These are phyloP conservation scores for Spongiforma sp. DNA, from an alignment of 1,284 basidiomycete species.

Conservation along the genomic window DNA sequence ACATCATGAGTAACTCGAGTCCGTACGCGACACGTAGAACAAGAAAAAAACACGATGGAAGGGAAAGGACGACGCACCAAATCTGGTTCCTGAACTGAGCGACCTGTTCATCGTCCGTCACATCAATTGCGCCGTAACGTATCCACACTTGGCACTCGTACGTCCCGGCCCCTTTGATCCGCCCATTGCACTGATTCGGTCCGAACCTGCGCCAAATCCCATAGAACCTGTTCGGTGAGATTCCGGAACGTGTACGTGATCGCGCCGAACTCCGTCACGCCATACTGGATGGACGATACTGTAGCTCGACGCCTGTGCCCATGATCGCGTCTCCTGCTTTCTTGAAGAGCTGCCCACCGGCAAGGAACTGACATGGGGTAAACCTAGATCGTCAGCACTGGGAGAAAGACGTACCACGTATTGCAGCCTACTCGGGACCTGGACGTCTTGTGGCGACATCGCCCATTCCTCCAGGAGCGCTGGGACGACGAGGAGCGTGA, in stretches of 20 bases:
- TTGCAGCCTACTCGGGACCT: conserved; percentile 10
- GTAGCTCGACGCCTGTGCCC: conserved; percentile 23
- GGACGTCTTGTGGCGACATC: not conserved
- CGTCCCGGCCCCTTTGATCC: conserved; percentile 23
- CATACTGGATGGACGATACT: conserved; percentile 16
- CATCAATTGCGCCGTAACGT: conserved; percentile 20
- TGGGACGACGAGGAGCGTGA: conserved; percentile 18
- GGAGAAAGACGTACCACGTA: conserved; percentile 17
- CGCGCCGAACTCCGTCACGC: conserved; percentile 22
- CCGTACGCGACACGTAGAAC: not conserved
- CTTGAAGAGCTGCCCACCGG: conserved; percentile 24
- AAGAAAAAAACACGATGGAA: not conserved
- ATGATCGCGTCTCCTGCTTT: conserved; percentile 26
- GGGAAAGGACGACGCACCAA: conserved; percentile 20
- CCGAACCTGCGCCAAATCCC: conserved; percentile 27
- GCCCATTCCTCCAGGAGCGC: conserved; percentile 3
- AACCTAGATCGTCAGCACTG: not conserved
- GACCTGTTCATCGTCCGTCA: conserved; percentile 19
- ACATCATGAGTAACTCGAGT: not conserved
- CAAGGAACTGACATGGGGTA: conserved; percentile 14
- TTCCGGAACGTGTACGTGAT: conserved; percentile 3
- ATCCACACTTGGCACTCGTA: conserved; percentile 31
- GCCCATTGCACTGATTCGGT: conserved; percentile 27
- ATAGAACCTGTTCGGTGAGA: conserved; percentile 11
- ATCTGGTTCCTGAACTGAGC: conserved; percentile 27